Base-by-base conservation (phyloP, 192 early-diverging fungal species). In the Entomortierella beljakovae region DNA sequence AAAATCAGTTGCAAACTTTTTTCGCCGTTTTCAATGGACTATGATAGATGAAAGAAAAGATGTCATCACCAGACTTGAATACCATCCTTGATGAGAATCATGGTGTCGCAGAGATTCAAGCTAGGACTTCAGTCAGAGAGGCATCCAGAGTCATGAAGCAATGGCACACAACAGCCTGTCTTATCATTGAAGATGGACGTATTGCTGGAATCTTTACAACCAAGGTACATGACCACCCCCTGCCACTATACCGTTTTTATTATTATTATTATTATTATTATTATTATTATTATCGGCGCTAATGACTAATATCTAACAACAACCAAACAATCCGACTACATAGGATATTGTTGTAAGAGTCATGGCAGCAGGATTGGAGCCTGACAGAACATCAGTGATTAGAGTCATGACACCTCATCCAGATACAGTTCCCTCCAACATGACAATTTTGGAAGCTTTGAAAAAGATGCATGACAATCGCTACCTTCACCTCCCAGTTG, bases 351-450 rank as follows among this genome's bases (percentile, higher is more conserved):
- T 95, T 28, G 86, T 95, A 61, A 85, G 94, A 59, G 94, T 95
- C 28, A 90, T 95, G 63, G 94, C 94, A 13, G 92, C 91, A 34
- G 89, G 91, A 18, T 80, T 97, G 62, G 92, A 96, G 50, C 95
- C 97, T 20, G 86, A 85, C 54, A 93, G 88, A 16, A 96, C 94
- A 59, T 93, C 94, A 20, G 95, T 97, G 20, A 93, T 98, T 22
- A 92, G 97, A 49, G 97, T 99, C 29, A 99, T 99, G 97, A 94
- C 93, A 1, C 93, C 92, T 56, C 88, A 93, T 57, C 93, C 93
- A 1, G 93, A 94, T 71, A 91, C 91, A 6, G 91, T 90, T 2
- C 61, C 72, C 38, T 87, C 90, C 26, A 70, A 71, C 65, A 92
- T 88, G 57, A 89, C 90, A 33, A 87, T 94, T 56, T 79, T 94